Conservation (phyloP, 371 early-diverging fungal species). For the Rhizomucor pusillus region DNA sequence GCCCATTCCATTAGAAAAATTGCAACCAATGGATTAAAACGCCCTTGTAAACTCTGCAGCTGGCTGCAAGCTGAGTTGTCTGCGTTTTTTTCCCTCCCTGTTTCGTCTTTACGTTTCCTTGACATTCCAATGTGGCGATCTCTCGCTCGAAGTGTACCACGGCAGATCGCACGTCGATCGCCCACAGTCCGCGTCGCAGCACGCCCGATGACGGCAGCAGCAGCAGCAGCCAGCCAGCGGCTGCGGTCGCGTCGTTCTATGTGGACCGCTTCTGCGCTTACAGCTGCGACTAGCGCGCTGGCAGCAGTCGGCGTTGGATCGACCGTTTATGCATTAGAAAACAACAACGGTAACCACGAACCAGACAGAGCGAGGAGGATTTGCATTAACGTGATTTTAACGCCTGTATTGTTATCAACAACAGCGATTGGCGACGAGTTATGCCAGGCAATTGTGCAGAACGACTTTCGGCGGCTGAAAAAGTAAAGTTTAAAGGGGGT, state of each 20-base stretch:
- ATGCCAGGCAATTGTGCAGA: slow-evolving; percentile 45
- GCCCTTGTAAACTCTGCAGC: background rate
- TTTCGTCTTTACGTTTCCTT: background rate
- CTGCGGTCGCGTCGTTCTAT: too few relatives aligned
- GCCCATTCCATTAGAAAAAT: slow-evolving; percentile 29
- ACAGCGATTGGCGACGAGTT: slow-evolving; percentile 36
- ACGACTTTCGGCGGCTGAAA: slow-evolving; percentile 35
- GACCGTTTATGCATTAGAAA: background rate
- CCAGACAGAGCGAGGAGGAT: background rate
- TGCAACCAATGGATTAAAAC: slow-evolving; percentile 4
- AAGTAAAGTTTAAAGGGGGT: slow-evolving; percentile 22
- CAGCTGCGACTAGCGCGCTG: background rate
- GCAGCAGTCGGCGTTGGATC: background rate
- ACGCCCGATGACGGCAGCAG: too few relatives aligned
- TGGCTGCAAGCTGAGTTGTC: background rate
- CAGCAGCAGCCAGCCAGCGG: too few relatives aligned
- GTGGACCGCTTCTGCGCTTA: background rate
- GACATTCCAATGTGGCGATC: too few relatives aligned
- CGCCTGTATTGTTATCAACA: background rate
- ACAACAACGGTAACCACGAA: background rate
- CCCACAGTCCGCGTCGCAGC: background rate
- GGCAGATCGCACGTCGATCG: background rate
- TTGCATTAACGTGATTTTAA: background rate
- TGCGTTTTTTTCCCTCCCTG: background rate
- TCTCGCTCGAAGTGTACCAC: background rate